These are phyloP conservation scores for Cercospora berteroae DNA, from an alignment of 2,329 filamentous ascomycete genomes.

Conservation along the genomic window DNA sequence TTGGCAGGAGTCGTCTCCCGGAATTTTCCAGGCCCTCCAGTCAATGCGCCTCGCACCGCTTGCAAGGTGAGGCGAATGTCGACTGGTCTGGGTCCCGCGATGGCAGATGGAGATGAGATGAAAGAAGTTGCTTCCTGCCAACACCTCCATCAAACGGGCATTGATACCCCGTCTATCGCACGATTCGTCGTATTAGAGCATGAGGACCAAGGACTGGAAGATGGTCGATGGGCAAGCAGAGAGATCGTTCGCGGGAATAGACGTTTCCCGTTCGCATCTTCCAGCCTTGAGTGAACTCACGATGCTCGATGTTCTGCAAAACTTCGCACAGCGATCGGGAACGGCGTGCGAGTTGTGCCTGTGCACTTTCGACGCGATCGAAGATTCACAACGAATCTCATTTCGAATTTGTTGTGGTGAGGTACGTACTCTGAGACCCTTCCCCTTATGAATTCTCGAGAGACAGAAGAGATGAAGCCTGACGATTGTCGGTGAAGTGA, in stretches of 20 bases:
- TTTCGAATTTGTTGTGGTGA: neutral
- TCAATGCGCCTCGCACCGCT: neutral
- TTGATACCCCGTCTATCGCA: neutral
- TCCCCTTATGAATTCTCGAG: neutral
- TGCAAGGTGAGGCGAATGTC: neutral
- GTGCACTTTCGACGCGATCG: neutral
- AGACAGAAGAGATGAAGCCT: neutral
- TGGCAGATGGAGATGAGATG: neutral
- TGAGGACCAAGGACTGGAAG: neutral
- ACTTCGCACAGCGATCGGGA: neutral
- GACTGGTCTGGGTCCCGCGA: neutral
- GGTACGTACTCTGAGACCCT: conserved; percentile 11
- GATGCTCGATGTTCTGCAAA: neutral
- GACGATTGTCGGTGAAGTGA: neutral
- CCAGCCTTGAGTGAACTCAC: neutral
- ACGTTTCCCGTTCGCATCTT: neutral
- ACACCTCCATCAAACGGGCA: neutral
- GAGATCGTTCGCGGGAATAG: neutral
- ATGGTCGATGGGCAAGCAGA: neutral
- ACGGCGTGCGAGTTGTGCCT: neutral
- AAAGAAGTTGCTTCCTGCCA: neutral
- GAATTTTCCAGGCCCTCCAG: neutral
- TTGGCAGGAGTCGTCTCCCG: neutral
- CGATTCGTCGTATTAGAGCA: neutral
- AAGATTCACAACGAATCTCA: neutral